Base-by-base conservation (phyloP, 768 basidiomycete species). In the Erythrobasidium yunnanense region DNA sequence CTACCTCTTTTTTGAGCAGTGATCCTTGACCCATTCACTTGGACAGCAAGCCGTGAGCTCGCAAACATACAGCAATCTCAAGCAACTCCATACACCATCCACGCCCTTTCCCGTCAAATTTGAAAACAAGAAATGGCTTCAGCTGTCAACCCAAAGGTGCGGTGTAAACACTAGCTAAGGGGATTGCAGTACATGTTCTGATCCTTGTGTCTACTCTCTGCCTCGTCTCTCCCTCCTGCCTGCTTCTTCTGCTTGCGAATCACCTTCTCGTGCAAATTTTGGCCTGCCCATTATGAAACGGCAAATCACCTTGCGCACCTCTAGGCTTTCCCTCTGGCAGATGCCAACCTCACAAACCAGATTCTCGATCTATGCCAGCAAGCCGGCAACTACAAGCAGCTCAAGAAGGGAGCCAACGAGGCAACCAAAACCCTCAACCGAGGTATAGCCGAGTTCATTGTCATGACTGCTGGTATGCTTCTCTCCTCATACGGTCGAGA, bases 371-470 rank as follows among this genome's bases (percentile, higher is more conserved):
- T 93, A 63, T 86, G 91, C 34, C 88, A 92, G 70, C 88, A 93
- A 78, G 92, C 93, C 45, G 81, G 83, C n/a, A 87, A 91, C 77
- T 95, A 93, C 81, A 96, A 96, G 79, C 92, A 96, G 77, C 79
- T 96, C 52, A 97, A 96, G 80, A 96, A 96, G 80, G 93, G 95
- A 68, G 95, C 95, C 46, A 99, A 99, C 78, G 95, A 99, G 83
- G 88, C 92, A 49, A 99, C 95, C 71, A 99, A 99, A 80, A 95
- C 91, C 20, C 83, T 96, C 69, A 69, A 69, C 77, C 88, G 93
- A 73, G 93, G 93, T 80, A 88, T 93, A 71, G 87, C 92, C 67
- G 95, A 99, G 78, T 88, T 99, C 78, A 90, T 97, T 78, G 84
- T 99, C 73, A 81, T 99, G 77, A 95, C 95, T 60, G 79, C 78